Base-by-base conservation (phyloP, 352 stramenopile species). In the Thalassiosira livingstoniorum region DNA sequence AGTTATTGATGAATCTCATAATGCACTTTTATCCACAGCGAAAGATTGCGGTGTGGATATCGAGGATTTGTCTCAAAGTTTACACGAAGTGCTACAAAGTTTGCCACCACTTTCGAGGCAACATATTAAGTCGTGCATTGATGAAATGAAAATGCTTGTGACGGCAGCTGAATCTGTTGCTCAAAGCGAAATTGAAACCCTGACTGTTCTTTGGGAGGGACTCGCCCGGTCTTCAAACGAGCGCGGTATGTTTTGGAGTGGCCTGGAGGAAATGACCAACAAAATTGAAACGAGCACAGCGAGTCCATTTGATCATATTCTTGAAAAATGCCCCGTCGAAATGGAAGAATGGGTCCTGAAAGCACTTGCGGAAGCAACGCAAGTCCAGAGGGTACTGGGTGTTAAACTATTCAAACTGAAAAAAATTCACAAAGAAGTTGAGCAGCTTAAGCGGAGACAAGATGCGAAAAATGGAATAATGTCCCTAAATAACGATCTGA, bases 141-240 rank as follows among this genome's bases (percentile, higher is more conserved):
- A 91, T 51, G 89, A 95, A 81, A 86, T 94, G 58, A 75, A 92
- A 32, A 90, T 88, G 58, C 73, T 95, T 21, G 63, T 87, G 34
- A 64, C 64, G 11, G 85, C 87, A 31, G 84, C 87, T n/a, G 88
- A 95, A 65, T 77, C 83, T 45, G 91, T 95, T 68, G 80, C 82
- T 53, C 86, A 93, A 81, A 93, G 82, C 57, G 90, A 93, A 83
- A 85, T 91, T 21, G 90, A 94, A 76, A 89, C 90, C 0, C 61
- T 94, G 2, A 92, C 87, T 39, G 88, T 93, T 27, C 82, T 94
- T 1, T 93, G 88, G 88, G 90, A 94, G 78, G 88, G 88, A 25
- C 61, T 94, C 21, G 88, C 89, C 58, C 55, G 92, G 0, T 85
- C 82, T 18, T 60, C 65, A 7, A 70, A 47, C 43, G 80, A 92